Conservation (phyloP, 257 asterid species). For the Solanum commersonii region DNA sequence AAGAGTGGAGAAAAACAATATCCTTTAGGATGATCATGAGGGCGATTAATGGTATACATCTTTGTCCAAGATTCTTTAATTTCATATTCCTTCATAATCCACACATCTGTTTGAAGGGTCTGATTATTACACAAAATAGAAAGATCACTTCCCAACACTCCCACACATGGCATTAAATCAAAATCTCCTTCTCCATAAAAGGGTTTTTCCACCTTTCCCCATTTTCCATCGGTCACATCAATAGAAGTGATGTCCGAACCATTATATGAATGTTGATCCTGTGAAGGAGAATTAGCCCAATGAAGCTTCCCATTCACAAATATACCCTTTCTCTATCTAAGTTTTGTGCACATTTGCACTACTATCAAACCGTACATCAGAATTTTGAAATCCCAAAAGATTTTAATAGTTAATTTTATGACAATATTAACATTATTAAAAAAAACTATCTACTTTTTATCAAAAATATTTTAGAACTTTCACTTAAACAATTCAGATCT, state of each 20-base stretch:
- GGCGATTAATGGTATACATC: background rate
- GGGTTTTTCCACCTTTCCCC: background rate
- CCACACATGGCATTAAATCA: background rate
- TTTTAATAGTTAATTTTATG: too few species aligned
- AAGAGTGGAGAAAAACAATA: background rate
- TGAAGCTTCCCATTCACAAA: constrained; percentile 5
- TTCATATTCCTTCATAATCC: background rate
- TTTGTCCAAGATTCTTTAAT: background rate
- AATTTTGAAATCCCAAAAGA: too few species aligned
- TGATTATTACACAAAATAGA: background rate
- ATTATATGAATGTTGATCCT: background rate
- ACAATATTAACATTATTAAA: too few species aligned
- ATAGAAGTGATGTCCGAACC: background rate
- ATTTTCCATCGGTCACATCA: background rate
- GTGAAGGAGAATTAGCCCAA: constrained; percentile 15
- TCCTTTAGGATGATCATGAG: too few species aligned
- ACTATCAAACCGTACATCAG: too few species aligned
- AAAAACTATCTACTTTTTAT: too few species aligned
- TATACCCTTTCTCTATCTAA: constrained; percentile 16
- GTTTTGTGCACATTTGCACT: too few species aligned
- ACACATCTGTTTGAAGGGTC: background rate
- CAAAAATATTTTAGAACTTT: too few species aligned
- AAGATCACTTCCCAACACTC: background rate
- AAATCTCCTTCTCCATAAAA: background rate
- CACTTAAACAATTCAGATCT: too few species aligned